Percentiles rank a stretch among this genome's conserved stretches.
phyloP scores from a whole-genome alignment of 176 grass and related monocot genomes.

The Eleusine coracana region DNA sequence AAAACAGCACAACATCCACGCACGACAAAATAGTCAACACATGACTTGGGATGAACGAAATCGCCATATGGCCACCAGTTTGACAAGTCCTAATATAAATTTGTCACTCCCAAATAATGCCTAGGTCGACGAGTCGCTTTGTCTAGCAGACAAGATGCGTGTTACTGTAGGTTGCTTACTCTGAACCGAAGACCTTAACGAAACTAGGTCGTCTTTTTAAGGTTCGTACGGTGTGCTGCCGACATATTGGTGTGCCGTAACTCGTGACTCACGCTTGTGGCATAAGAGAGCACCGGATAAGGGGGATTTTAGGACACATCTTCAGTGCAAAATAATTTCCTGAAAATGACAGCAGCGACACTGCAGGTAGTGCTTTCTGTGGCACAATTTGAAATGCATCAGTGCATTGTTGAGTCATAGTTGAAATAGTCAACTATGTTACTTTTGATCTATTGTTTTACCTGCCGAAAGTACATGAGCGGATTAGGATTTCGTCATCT shows the following conservation, averaged over 20 bases:
- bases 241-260: not conserved
- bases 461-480: not conserved
- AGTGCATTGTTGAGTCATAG: not conserved
- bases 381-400: not conserved
- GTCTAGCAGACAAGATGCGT: conserved; percentile 4
- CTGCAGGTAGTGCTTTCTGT: not conserved
- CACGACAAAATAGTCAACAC: conserved; percentile 32
- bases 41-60: conserved; percentile 21
- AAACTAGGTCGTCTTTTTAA: not conserved
- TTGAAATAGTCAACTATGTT: conserved; percentile 5
- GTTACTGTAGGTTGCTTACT: conserved; percentile 20
- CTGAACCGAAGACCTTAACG: conserved; percentile 1
- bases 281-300: no score
- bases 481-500: conserved; percentile 23
- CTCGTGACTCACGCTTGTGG: no score
- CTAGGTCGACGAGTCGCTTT: not conserved
- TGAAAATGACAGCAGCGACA: conserved; percentile 20
- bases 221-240: not conserved
- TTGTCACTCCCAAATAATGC: not conserved
- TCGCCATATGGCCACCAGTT: not conserved
- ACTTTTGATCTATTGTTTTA: not conserved
- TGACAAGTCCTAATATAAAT: not conserved
- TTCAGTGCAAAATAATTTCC: conserved; percentile 19
- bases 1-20: not conserved
- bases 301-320: not conserved